phyloP scores from a whole-genome alignment of 2,329 filamentous ascomycete genomes.

The Chaetomium olivaceum region DNA sequence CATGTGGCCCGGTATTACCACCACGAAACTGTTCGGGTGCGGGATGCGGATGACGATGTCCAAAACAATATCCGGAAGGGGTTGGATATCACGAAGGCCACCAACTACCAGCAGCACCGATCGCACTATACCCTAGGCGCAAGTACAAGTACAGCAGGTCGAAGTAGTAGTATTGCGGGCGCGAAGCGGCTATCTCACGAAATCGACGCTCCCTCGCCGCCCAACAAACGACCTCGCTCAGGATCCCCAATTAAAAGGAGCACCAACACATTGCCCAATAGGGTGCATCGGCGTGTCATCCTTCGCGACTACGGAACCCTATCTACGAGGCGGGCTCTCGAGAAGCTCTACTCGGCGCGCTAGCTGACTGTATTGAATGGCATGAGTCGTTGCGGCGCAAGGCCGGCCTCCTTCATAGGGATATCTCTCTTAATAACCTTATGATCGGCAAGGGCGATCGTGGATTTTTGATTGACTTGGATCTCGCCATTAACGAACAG shows the following conservation, averaged over 20 bases:
- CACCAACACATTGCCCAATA: background rate
- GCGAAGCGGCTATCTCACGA: too few species aligned
- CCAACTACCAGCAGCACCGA: too few species aligned
- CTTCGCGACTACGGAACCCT: background rate
- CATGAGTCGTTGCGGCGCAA: background rate
- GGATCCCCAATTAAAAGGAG: background rate
- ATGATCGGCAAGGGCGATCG: background rate
- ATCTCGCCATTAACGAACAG: conserved; percentile 1
- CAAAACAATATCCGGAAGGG: background rate
- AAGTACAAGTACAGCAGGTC: too few species aligned
- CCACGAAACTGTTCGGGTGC: background rate
- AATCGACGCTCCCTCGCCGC: background rate
- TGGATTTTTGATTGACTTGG: background rate
- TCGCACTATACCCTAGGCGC: too few species aligned
- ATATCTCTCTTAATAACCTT: conserved; percentile 4
- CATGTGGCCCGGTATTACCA: conserved; percentile 46
- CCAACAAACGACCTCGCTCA: background rate
- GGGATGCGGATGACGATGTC: background rate
- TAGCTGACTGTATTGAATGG: conserved; percentile 1
- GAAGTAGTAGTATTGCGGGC: too few species aligned
- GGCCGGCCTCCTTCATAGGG: conserved; percentile 1
- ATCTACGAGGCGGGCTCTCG: background rate
- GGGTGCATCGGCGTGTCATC: background rate
- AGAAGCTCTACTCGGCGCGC: background rate
- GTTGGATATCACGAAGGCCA: background rate